These are phyloP conservation scores for Apiospora pterosperma DNA, from an alignment of 2,329 filamentous ascomycete species.

Conservation along the genomic window DNA sequence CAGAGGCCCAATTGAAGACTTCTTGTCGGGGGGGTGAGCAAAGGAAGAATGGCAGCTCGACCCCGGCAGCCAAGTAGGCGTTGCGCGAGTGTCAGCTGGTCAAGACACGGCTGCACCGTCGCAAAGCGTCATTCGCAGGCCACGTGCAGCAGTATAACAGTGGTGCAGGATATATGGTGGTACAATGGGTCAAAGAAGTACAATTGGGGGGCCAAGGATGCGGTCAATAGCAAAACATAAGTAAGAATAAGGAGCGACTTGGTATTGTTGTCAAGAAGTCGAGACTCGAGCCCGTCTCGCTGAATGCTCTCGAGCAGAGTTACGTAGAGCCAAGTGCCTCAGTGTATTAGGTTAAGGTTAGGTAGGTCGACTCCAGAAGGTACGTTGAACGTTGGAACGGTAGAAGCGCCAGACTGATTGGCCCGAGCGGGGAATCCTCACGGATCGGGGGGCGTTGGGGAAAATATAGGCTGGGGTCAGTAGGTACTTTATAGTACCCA, in stretches of 20 bases:
- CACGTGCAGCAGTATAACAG: not conserved
- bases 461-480: not conserved
- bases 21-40: not conserved
- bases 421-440: not conserved
- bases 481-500: no score
- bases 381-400: not conserved
- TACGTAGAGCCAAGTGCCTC: not conserved
- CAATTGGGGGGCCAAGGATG: not conserved
- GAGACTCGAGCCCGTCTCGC: not conserved
- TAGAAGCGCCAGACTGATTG: not conserved
- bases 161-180: not conserved
- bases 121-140: not conserved
- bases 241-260: not conserved
- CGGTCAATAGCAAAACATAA: not conserved
- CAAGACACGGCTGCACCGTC: not conserved
- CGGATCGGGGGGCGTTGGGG: not conserved
- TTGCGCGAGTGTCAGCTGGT: slow-evolving; percentile 1
- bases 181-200: not conserved
- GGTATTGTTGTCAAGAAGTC: not conserved
- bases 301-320: not conserved
- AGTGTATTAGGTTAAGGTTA: not conserved
- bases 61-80: not conserved
- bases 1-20: not conserved
- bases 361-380: not conserved
- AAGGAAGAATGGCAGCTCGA: not conserved